These are phyloP conservation scores for Solanum pinnatisectum DNA, from an alignment of 257 asterid species.

Conservation along the genomic window DNA sequence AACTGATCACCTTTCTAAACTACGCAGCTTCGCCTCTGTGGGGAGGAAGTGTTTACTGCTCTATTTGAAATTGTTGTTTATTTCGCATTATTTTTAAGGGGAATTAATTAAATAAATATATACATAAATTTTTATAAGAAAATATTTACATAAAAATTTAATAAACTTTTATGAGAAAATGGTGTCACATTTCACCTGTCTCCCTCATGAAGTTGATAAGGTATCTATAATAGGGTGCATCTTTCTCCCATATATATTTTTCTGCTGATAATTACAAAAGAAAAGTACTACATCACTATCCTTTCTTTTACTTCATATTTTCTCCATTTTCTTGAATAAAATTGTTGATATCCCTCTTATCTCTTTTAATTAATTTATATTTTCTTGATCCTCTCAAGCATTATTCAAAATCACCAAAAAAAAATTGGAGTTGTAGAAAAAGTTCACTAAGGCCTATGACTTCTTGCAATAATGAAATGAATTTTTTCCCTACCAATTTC, in stretches of 20 bases:
- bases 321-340: slow-evolving; percentile 1
- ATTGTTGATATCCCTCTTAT: background rate
- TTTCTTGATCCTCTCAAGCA: background rate
- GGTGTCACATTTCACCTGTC: background rate
- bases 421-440: background rate
- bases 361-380: background rate
- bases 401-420: too few relatives aligned
- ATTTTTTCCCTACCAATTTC: slow-evolving; percentile 61
- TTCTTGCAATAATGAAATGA: slow-evolving; percentile 34
- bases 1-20: too few relatives aligned
- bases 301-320: background rate
- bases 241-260: background rate
- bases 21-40: too few relatives aligned
- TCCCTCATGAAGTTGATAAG: slow-evolving; percentile 26
- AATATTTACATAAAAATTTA: too few relatives aligned
- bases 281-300: slow-evolving; percentile 9
- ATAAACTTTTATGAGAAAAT: background rate
- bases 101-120: too few relatives aligned
- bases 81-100: too few relatives aligned
- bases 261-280: background rate
- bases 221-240: background rate
- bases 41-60: too few relatives aligned
- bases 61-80: too few relatives aligned
- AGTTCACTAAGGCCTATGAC: background rate
- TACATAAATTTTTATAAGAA: too few relatives aligned